Evolutionary conservation across 2,329 filamentous ascomycete genomes (phyloP).

Genomic region (Talaromyces piceae): DNA sequence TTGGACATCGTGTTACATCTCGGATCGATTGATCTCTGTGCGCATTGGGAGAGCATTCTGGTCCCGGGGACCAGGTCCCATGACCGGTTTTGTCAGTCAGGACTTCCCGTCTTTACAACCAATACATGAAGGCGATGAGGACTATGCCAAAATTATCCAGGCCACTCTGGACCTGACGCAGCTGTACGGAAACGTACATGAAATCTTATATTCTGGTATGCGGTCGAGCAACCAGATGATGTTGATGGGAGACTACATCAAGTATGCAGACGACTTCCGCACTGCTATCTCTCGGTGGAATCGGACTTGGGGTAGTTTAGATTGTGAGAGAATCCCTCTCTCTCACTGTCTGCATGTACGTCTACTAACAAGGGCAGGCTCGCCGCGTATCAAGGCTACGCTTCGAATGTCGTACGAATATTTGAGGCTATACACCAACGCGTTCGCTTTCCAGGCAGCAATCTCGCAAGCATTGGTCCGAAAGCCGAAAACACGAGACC

Average conservation of each 20-base stretch:
- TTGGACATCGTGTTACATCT: slow-evolving; percentile 63
- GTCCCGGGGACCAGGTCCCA: slow-evolving; percentile 62
- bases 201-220: slow-evolving; percentile 65
- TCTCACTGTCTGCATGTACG: background rate
- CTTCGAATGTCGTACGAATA: slow-evolving; percentile 66
- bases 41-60: slow-evolving; percentile 66
- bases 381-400: slow-evolving; percentile 58
- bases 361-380: slow-evolving; percentile 38
- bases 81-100: slow-evolving; percentile 56
- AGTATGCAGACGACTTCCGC: slow-evolving; percentile 68
- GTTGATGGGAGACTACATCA: slow-evolving; percentile 63
- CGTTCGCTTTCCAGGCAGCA: slow-evolving; percentile 68
- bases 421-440: slow-evolving; percentile 64
- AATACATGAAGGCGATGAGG: slow-evolving; percentile 52
- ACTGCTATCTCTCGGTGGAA: slow-evolving; percentile 64
- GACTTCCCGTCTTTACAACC: slow-evolving; percentile 62
- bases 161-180: slow-evolving; percentile 65
- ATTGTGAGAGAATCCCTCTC: slow-evolving; percentile 41
- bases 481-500: slow-evolving; percentile 31
- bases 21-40: slow-evolving; percentile 62
- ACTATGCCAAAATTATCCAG: slow-evolving; percentile 62
- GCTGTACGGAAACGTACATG: slow-evolving; percentile 66
- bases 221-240: slow-evolving; percentile 63
- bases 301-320: slow-evolving; percentile 58
- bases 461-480: slow-evolving; percentile 45